A percentile compares a stretch with the other conserved stretches of the same genome.
Evolutionary conservation across 257 asterid species (phyloP).

Genomic region (Fraxinus americana): DNA sequence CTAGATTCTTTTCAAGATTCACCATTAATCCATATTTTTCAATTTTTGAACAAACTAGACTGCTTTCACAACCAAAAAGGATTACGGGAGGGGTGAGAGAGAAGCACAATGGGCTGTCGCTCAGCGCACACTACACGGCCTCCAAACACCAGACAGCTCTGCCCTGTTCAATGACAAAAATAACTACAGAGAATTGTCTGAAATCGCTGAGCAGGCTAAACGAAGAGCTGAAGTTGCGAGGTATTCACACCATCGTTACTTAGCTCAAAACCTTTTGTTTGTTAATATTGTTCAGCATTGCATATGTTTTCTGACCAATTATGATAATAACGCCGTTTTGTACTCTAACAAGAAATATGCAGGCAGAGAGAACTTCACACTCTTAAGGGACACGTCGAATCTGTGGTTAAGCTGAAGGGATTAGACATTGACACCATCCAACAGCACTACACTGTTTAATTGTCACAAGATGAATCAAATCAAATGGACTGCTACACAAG

Average conservation of each 20-base stretch:
- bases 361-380: constrained; percentile 47
- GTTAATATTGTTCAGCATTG: neutral
- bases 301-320: neutral
- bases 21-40: neutral
- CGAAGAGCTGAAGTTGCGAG: constrained; percentile 58
- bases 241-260: constrained; percentile 14
- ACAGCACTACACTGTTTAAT: constrained; percentile 46
- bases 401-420: constrained; percentile 51
- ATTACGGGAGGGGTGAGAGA: constrained; percentile 47
- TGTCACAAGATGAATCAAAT: constrained; percentile 4
- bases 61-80: constrained; percentile 61
- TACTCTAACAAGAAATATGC: constrained; percentile 16
- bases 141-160: constrained; percentile 26
- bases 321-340: neutral
- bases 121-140: constrained; percentile 60
- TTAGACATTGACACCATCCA: constrained; percentile 45
- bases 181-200: constrained; percentile 47
- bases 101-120: constrained; percentile 65
- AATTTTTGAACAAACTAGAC: constrained; percentile 25
- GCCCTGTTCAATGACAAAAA: constrained; percentile 30
- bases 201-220: constrained; percentile 58
- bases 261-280: neutral
- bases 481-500: constrained; percentile 3
- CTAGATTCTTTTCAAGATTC: neutral
- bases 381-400: constrained; percentile 50